Evolutionary conservation across 2,329 filamentous ascomycete species (phyloP).

Genomic region (Hypoxylon sp.): DNA sequence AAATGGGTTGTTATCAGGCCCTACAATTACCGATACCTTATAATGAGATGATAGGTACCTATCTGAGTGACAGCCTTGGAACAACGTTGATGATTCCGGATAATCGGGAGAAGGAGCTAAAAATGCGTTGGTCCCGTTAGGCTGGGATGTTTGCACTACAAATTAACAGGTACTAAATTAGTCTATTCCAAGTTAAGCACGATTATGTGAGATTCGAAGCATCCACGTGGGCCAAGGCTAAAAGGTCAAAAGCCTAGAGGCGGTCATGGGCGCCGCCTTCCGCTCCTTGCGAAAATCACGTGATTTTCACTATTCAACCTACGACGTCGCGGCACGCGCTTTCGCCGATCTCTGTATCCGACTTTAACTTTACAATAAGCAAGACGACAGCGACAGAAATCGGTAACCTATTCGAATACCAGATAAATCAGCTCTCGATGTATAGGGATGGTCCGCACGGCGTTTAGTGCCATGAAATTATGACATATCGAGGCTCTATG

Average conservation of each 20-base stretch:
- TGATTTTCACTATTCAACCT: conserved; percentile 29
- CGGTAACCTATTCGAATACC: conserved; percentile 6
- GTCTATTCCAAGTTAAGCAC: conserved; percentile 6
- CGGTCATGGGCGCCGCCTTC: background rate
- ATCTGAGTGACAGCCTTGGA: background rate
- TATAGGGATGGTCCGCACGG: conserved; percentile 41
- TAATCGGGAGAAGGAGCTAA: background rate
- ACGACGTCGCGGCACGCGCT: conserved; percentile 44
- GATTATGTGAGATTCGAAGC: conserved; percentile 22
- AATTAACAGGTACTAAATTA: conserved; percentile 4
- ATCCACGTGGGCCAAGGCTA: conserved; percentile 20
- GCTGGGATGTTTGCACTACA: background rate
- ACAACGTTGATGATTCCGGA: background rate
- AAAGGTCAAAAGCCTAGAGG: conserved; percentile 6
- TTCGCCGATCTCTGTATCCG: conserved; percentile 23
- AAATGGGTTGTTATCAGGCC: background rate
- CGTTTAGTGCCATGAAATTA: conserved; percentile 51
- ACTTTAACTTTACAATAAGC: conserved; percentile 15
- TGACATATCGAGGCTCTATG: conserved; percentile 55
- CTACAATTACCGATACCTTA: background rate
- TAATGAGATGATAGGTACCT: background rate
- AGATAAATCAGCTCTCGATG: conserved; percentile 9
- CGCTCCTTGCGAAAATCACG: conserved; percentile 21
- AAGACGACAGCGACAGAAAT: conserved; percentile 18
- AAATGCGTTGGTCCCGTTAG: conserved; percentile 13